Percentiles rank a stretch among this genome's conserved stretches.
Evolutionary conservation across 1,284 basidiomycete species (phyloP).

Genomic region (Naganishia albida): DNA sequence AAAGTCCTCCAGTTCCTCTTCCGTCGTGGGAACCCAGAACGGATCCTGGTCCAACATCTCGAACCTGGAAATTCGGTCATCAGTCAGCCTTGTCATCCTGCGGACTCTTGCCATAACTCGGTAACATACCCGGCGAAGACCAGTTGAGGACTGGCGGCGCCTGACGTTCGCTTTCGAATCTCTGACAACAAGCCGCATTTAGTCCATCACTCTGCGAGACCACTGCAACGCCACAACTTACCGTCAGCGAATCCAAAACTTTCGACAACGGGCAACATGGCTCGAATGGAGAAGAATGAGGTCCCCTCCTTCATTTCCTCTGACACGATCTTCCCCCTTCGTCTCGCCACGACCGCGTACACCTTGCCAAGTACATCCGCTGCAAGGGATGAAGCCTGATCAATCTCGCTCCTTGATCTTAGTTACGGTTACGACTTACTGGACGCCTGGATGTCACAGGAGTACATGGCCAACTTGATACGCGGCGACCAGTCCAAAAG

Average conservation of each 20-base stretch:
- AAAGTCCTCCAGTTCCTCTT: constrained; percentile 95
- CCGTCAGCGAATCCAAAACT: constrained; percentile 97
- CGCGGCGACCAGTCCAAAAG: constrained; percentile 97
- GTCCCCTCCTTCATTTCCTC: constrained; percentile 99
- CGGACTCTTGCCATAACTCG: not conserved
- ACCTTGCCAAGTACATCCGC: constrained; percentile 98
- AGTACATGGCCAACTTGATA: constrained; percentile 97
- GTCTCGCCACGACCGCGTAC: constrained; percentile 88
- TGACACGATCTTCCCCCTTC: constrained; percentile 86
- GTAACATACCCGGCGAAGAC: constrained; percentile 83
- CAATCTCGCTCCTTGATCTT: not conserved
- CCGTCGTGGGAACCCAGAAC: constrained; percentile 98
- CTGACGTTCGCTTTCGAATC: constrained; percentile 92
- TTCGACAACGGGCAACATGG: constrained; percentile 92
- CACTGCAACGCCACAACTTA: constrained; percentile 50
- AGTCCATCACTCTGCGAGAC: not conserved
- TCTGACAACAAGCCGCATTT: constrained; percentile 62
- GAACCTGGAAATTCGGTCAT: constrained; percentile 60
- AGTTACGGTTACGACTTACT: constrained; percentile 61
- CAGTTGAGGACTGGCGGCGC: constrained; percentile 93
- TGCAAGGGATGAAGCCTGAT: constrained; percentile 48
- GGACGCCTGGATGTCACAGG: constrained; percentile 96
- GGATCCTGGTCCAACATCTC: constrained; percentile 90
- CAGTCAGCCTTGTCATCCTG: not conserved
- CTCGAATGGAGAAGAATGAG: constrained; percentile 86